These are phyloP conservation scores for Podaxis sp. DNA, from an alignment of 768 basidiomycete genomes.

Conservation along the genomic window DNA sequence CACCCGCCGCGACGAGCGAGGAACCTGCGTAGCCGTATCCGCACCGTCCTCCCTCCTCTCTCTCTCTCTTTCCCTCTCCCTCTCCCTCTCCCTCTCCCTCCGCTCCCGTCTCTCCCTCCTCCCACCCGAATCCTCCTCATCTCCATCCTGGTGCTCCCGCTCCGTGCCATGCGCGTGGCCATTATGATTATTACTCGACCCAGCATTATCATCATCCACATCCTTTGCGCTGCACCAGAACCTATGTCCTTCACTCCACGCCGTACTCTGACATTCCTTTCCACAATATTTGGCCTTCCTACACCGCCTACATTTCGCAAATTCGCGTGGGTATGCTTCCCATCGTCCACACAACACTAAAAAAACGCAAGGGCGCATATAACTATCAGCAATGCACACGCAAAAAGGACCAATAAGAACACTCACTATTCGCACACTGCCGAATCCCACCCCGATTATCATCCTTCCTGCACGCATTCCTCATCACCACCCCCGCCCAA, in stretches of 20 bases:
- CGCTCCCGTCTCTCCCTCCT: conserved; percentile 11
- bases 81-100: not conserved
- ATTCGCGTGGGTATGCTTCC: conserved; percentile 92
- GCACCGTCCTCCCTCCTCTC: conserved; percentile 12
- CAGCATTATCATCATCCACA: conserved; percentile 41
- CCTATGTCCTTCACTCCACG: conserved; percentile 94
- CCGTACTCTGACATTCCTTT: conserved; percentile 94
- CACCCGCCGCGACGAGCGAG: conserved; percentile 2
- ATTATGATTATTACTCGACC: conserved; percentile 15
- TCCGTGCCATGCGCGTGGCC: conserved; percentile 1
- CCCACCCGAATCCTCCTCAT: conserved; percentile 12
- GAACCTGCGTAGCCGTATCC: conserved; percentile 11
- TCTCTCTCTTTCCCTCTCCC: not conserved
- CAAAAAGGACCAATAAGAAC: not conserved
- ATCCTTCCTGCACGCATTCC: conserved; percentile 98
- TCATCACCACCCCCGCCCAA: conserved; percentile 99
- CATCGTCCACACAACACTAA: conserved; percentile 92
- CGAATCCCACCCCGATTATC: conserved; percentile 89
- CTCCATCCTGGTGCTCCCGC: conserved; percentile 8
- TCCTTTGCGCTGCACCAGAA: conserved; percentile 86
- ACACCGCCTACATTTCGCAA: conserved; percentile 95
- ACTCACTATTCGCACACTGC: conserved; percentile 95
- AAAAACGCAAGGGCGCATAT: conserved; percentile 5
- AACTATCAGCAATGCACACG: not conserved
- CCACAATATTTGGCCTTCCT: conserved; percentile 98